phyloP scores from a whole-genome alignment of 2,329 filamentous ascomycete genomes.

The Clonostachys solani region DNA sequence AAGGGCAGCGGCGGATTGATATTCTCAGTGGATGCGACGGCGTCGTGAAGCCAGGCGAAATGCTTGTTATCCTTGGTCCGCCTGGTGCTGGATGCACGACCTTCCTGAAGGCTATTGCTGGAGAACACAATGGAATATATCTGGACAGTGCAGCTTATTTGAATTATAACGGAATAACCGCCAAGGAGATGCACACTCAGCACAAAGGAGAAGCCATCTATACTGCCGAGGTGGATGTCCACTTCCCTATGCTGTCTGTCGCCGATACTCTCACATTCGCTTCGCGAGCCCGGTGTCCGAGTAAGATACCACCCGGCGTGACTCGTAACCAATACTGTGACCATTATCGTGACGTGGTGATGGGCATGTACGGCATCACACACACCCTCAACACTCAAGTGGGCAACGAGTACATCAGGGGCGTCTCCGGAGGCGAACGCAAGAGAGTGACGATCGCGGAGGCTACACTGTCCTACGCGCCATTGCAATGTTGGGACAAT shows the following conservation, averaged over 20 bases:
- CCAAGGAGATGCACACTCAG: constrained; percentile 52
- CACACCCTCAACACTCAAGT: constrained; percentile 63
- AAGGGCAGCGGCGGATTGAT: constrained; percentile 35
- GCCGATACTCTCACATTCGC: constrained; percentile 59
- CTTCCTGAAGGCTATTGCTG: constrained; percentile 51
- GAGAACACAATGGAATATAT: constrained; percentile 61
- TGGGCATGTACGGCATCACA: constrained; percentile 49
- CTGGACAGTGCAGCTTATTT: constrained; percentile 53
- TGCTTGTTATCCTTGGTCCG: constrained; percentile 52
- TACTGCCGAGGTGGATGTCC: constrained; percentile 60
- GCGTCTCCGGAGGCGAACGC: constrained; percentile 64
- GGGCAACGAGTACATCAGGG: constrained; percentile 61
- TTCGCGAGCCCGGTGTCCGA: constrained; percentile 46
- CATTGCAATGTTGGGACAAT: constrained; percentile 65
- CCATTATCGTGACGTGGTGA: constrained; percentile 46
- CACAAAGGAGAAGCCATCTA: constrained; percentile 59
- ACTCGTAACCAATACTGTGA: constrained; percentile 31
- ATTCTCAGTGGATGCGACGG: constrained; percentile 47
- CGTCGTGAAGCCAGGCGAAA: constrained; percentile 48
- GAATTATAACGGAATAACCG: constrained; percentile 58
- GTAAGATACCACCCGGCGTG: constrained; percentile 38
- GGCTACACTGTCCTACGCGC: constrained; percentile 50
- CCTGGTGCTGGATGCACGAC: constrained; percentile 58
- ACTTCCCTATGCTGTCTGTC: constrained; percentile 55
- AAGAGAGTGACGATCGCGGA: constrained; percentile 69